A percentile compares a stretch with the other conserved stretches of the same genome.
Conservation (phyloP, 495 filamentous ascomycete species). For the Copromyces sp. region DNA sequence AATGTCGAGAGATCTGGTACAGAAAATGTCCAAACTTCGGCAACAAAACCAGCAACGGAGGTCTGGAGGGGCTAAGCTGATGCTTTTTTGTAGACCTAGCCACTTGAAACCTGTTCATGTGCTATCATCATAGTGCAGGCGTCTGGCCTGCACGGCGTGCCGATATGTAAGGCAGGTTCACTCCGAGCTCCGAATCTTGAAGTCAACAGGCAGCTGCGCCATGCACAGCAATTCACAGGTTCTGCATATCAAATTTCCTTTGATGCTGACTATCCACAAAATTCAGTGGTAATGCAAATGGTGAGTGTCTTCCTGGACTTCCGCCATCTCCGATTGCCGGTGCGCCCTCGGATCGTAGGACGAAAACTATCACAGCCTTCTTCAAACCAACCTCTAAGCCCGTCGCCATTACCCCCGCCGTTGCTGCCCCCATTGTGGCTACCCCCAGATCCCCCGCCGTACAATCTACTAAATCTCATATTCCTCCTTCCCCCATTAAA, state of each 20-base stretch:
- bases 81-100: neutral
- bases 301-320: neutral
- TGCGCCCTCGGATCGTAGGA: too few relatives aligned
- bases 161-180: neutral
- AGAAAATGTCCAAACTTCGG: neutral
- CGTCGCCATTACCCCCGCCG: too few relatives aligned
- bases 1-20: neutral
- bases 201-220: neutral
- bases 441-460: too few relatives aligned
- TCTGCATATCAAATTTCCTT: neutral
- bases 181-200: neutral
- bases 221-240: neutral
- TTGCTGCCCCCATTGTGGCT: too few relatives aligned
- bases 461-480: too few relatives aligned
- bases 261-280: neutral
- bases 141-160: neutral
- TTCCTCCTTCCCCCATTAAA: too few relatives aligned
- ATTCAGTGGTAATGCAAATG: neutral
- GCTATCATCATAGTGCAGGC: neutral
- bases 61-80: neutral
- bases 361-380: too few relatives aligned
- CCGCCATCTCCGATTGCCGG: neutral
- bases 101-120: neutral
- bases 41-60: neutral
- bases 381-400: too few relatives aligned